Base-by-base conservation (phyloP, 345 rosid genomes). In the Lenwebbia sp. region DNA sequence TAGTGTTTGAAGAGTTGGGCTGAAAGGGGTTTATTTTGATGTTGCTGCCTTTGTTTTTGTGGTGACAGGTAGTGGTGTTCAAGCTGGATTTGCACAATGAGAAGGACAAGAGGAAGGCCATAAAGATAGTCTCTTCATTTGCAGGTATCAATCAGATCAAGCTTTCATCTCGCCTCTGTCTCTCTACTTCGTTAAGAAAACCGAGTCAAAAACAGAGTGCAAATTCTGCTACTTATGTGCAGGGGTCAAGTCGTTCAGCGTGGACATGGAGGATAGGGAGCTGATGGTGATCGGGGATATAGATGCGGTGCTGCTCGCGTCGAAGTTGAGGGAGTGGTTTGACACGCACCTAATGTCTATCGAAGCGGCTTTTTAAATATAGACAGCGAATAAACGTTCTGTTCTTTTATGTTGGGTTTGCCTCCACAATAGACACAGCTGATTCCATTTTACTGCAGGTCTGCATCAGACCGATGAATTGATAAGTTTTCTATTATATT, bases 31-130 rank as follows among this genome's bases (percentile, higher is more conserved):
- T 56, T 40, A 56, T 81, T 26, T 54, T 81, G 47, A 62, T 40
- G 26, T 50, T 40, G 37, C 56, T 40, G 13, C 14, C 83, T 41
- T 85, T 60, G 81, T 58, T 37, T 87, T 84, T 86, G 86, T 85
- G 86, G 70, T 87, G 5, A 51, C 94, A 95, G 95, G 89, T 90
- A 91, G 89, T 88, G 12, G 92, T 93, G 62, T 49, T 95, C 84
- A 91, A 90, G 86, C 70, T 93, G 89, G 90, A 88, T 5, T 13
- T 88, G 10, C 85, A 85, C 33, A 93, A 90, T 74, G 90, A 88
- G 14, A 91, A 82, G 85, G 74, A 23, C 70, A 91, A 84, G 89
- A 87, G 86, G 81, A 95, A 94, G 88, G 95, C 89, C 83, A 85
- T 93, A 95, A 49, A 84, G 83, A 87, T 51, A n/a, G 94, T 90